Percentiles rank a stretch among this genome's conserved stretches.
phyloP scores from a whole-genome alignment of 495 filamentous ascomycete species.

The Aspergillus sclerotiicarbonarius region DNA sequence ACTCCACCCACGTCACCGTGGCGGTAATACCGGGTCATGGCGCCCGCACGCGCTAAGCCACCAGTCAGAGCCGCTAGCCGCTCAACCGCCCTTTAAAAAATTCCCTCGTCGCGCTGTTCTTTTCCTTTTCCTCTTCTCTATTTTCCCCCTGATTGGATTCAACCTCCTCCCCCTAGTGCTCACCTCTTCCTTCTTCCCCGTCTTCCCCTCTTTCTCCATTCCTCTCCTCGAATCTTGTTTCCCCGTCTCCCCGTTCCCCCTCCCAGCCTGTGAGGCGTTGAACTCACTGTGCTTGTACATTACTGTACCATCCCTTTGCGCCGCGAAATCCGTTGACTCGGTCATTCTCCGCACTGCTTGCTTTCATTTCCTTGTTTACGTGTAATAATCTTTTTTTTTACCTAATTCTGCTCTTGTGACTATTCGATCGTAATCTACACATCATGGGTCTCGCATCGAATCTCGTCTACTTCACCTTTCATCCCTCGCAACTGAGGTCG shows the following conservation, averaged over 20 bases:
- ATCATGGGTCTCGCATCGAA: slow-evolving; percentile 55
- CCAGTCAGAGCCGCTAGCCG: slow-evolving; percentile 1
- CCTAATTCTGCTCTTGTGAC: slow-evolving; percentile 4
- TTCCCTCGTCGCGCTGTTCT: slow-evolving; percentile 3
- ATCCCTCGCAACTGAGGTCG: slow-evolving; percentile 73
- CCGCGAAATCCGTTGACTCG: slow-evolving; percentile 4
- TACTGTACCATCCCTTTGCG: slow-evolving; percentile 8
- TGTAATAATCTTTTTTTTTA: slow-evolving; percentile 5
- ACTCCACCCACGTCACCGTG: background rate
- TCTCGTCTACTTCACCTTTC: slow-evolving; percentile 71
- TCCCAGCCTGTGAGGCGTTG: slow-evolving; percentile 5
- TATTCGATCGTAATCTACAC: slow-evolving; percentile 17
- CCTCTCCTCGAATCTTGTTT: slow-evolving; percentile 6
- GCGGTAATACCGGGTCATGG: background rate
- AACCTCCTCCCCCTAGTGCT: slow-evolving; percentile 1
- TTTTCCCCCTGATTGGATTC: slow-evolving; percentile 8
- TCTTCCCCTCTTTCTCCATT: background rate
- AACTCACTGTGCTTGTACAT: slow-evolving; percentile 15
- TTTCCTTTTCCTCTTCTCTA: slow-evolving; percentile 7
- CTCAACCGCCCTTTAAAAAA: background rate
- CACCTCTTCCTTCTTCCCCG: slow-evolving; percentile 8
- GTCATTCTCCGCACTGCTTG: background rate
- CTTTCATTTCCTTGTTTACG: background rate
- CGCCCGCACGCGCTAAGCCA: background rate
- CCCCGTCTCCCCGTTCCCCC: background rate